A percentile compares a stretch with the other conserved stretches of the same genome.
Conservation (phyloP, 257 asterid genomes). For the Leonotis leonurus region DNA sequence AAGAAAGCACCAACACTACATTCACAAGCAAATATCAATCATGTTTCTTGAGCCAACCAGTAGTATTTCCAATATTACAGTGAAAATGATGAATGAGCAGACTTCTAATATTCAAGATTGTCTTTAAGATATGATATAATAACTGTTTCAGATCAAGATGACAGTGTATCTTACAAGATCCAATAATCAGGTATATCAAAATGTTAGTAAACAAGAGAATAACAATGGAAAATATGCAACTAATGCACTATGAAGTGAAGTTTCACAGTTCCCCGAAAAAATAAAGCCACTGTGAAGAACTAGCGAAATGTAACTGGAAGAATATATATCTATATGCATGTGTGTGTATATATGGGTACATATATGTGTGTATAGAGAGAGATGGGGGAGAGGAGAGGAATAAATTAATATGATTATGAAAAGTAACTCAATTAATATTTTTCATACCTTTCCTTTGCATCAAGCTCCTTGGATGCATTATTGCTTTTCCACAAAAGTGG, state of each 20-base stretch:
- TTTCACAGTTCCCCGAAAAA: neutral
- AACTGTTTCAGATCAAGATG: neutral
- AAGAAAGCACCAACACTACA: slow-evolving; percentile 88
- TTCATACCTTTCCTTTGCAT: slow-evolving; percentile 57
- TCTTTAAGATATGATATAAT: neutral
- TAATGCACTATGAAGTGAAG: neutral
- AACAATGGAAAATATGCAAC: neutral
- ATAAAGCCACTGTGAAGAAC: neutral
- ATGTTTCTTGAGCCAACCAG: slow-evolving; percentile 11
- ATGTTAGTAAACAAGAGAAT: neutral
- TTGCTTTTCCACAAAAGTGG: slow-evolving; percentile 79
- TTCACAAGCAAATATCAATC: slow-evolving; percentile 22
- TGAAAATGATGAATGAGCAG: neutral
- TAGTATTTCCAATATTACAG: neutral
- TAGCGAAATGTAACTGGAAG: neutral
- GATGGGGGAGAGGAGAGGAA: neutral
- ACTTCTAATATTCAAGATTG: neutral
- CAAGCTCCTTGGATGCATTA: slow-evolving; percentile 26
- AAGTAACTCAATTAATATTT: neutral
- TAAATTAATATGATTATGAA: neutral
- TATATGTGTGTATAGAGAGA: neutral
- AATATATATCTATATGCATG: neutral
- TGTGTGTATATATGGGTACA: neutral
- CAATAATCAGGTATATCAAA: neutral
- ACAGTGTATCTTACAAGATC: neutral